Evolutionary conservation across 2,329 filamentous ascomycete species (phyloP), one percentile per base, ranked within the genome.

Genomic region (Fusarium zealandicum): DNA sequence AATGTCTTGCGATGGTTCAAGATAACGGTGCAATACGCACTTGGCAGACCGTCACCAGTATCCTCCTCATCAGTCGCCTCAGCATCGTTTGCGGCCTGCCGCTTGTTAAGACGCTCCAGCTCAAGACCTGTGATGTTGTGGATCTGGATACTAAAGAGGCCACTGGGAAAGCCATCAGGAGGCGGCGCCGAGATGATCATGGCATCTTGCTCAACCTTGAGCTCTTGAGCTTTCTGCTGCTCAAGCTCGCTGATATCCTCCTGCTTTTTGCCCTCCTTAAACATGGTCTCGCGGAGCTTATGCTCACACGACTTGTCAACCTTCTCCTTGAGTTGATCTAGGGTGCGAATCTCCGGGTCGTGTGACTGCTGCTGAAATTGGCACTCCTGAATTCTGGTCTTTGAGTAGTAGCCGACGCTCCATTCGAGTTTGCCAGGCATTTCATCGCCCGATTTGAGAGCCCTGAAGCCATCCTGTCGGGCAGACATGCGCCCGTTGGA

Each of bases 51-150:
- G 5, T 88, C 85, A 13, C 81, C 88, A 9, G 83, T 77, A 57
- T 87, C 84, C 55, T 87, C 84, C 49, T 82, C 82, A 39, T 80
- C 78, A 4, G 75, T 72, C 35, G 76, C 77, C n/a, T 79, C 80
- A 5, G 73, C 73, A 1, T 80, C 77, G 16, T 77, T 73, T 35
- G 65, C 59, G n/a, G 76, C 77, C 20, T 79, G 75, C 32, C 80
- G 71, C 67, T 87, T 88, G 67, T 83, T 86, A 7, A 84, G 74
- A 10, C 76, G 77, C 55, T 86, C 80, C 4, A 89, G 72, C 60
- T 89, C 85, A 1, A 91, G 77, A 0, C 87, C 86, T 0, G 84
- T 88, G 44, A 90, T 89, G 61, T 91, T 88, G 66, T 91, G 88
- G 44, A 90, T 85, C 54, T 90, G 86, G 36, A 91, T 79, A 58